A percentile compares a stretch with the other conserved stretches of the same genome.
phyloP scores from a whole-genome alignment of 352 stramenopile genomes.

The Phytophthora agathidicida region DNA sequence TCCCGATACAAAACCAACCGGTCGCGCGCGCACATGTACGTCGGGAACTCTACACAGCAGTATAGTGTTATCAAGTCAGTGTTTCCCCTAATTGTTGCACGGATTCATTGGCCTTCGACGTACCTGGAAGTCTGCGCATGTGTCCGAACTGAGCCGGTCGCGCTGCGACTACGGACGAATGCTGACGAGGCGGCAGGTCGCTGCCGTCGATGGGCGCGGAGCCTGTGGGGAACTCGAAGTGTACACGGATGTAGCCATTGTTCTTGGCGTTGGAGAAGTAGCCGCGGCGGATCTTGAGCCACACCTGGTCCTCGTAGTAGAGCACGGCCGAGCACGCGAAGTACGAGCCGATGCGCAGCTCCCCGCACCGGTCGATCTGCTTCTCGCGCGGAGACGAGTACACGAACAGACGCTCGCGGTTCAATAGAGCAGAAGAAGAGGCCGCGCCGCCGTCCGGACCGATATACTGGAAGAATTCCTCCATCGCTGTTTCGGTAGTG shows the following conservation, averaged over 20 bases:
- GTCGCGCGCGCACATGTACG: constrained; percentile 62
- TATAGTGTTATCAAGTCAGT: constrained; percentile 8
- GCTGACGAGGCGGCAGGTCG: constrained; percentile 41
- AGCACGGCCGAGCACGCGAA: constrained; percentile 65
- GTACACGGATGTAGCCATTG: constrained; percentile 75
- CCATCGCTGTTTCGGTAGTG: constrained; percentile 46
- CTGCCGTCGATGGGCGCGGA: constrained; percentile 12
- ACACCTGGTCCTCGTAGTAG: constrained; percentile 65
- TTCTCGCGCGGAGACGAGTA: constrained; percentile 68
- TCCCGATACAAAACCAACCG: constrained; percentile 54
- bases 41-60: constrained; percentile 51
- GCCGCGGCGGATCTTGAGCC: constrained; percentile 81
- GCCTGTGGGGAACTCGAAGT: constrained; percentile 45
- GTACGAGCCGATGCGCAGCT: constrained; percentile 67
- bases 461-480: constrained; percentile 81
- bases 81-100: too few relatives aligned
- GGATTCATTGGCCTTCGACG: constrained; percentile 6
- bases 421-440: constrained; percentile 30
- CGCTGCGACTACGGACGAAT: constrained; percentile 18
- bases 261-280: constrained; percentile 75
- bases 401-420: constrained; percentile 59
- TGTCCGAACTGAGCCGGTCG: constrained; percentile 51
- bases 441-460: constrained; percentile 33
- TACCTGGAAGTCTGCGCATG: constrained; percentile 63
- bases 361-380: constrained; percentile 62